Evolutionary conservation across 768 basidiomycete genomes (phyloP), one percentile per base, ranked within the genome.

Genomic region (Hortiboletus campestris): DNA sequence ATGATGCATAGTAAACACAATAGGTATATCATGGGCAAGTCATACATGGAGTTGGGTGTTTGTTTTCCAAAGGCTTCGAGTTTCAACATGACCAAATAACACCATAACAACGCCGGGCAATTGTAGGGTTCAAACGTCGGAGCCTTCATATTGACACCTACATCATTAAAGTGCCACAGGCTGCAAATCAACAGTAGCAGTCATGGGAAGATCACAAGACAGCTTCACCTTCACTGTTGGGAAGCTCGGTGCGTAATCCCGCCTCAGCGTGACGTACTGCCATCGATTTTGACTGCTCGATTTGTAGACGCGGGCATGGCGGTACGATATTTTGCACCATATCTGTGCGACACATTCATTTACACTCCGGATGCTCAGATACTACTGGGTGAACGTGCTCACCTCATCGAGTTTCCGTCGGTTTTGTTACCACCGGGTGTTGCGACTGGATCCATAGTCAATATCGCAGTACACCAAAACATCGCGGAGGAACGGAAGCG

Each of bases 391-490:
- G 93, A 92, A 70, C 84, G 93, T 41, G 95, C 95, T 17, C 96
- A 98, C 67, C 80, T 98, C 35, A 96, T 99, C 64, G 96, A 99
- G 73, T 99, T 98, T 71, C 97, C 97, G 2, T 98, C 97, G 0
- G 80, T 99, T 38, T 82, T 98, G 1, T 78, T 98, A 8, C 97
- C 97, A 1, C 91, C 94, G 0, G 95, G 95, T 14, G 87, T 93
- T 1, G 86, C 89, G 10, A 85, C 95, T 0, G 97, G 97, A 6
- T 97, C 94, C 19, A 98, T 99, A 62, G 92, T 99, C 63, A 97
- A 94, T 69, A 98, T 98, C 71, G 86, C 94, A 3, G 95, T 98
- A 14, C 84, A 91, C 66, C 88, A 94, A 60, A 97, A 99, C 68
- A 72, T 84, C 32, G 68, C 78, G 0, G 94, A 96, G 64, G 97